Evolutionary conservation across 1,139 yeast species (phyloP).

Genomic region (Nakaseomyces nivariensis): DNA sequence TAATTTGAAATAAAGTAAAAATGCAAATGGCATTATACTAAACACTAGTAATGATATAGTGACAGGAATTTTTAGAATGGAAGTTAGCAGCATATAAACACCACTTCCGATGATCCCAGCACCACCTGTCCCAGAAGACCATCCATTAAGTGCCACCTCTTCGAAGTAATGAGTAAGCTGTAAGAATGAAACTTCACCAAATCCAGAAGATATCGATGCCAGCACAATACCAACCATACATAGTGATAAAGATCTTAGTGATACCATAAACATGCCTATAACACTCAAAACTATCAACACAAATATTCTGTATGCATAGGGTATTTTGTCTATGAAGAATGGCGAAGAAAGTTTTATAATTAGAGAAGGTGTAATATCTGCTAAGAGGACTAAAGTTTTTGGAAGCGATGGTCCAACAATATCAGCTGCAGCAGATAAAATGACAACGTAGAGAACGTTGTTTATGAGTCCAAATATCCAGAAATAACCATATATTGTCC

Average conservation of each 20-base stretch:
- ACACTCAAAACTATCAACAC: conserved; percentile 49
- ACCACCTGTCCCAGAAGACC: conserved; percentile 92
- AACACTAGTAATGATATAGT: conserved; percentile 39
- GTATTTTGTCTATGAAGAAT: conserved; percentile 58
- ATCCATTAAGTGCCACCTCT: conserved; percentile 61
- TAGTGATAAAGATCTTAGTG: conserved; percentile 31
- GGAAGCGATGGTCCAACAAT: conserved; percentile 78
- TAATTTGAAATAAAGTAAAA: conserved; percentile 35
- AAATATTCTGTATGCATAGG: conserved; percentile 48
- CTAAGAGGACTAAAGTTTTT: conserved; percentile 73
- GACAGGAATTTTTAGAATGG: conserved; percentile 41
- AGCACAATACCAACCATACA: conserved; percentile 63
- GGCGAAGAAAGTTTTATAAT: conserved; percentile 65
- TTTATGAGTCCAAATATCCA: conserved; percentile 81
- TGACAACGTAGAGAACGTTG: conserved; percentile 84
- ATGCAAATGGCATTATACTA: conserved; percentile 39
- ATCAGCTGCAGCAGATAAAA: conserved; percentile 85
- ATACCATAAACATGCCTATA: conserved; percentile 68
- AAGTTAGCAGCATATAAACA: conserved; percentile 44
- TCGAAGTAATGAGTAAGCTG: conserved; percentile 69
- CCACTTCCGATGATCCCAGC: conserved; percentile 84
- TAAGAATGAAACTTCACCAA: conserved; percentile 83
- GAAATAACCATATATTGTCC: conserved; percentile 43
- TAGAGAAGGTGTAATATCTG: conserved; percentile 82
- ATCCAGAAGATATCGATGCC: conserved; percentile 79